These are phyloP conservation scores for Pichia sp. DNA, from an alignment of 1,139 yeast genomes.

Conservation along the genomic window DNA sequence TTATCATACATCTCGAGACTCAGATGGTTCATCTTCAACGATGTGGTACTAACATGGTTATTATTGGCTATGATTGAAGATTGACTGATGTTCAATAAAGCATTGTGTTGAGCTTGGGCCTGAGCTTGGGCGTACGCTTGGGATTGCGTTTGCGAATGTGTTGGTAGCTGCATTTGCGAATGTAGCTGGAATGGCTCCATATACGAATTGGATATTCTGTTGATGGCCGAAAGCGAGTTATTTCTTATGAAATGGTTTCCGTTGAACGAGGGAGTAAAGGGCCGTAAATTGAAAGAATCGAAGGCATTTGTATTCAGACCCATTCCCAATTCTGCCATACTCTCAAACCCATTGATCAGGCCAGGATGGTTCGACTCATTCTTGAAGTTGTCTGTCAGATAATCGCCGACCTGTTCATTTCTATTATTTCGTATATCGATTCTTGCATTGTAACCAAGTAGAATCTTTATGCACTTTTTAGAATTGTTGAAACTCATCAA, in stretches of 20 bases:
- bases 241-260: background rate
- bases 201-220: conserved; percentile 4
- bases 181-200: conserved; percentile 14
- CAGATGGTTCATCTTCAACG: conserved; percentile 43
- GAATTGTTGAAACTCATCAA: conserved; percentile 74
- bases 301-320: conserved; percentile 8
- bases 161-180: background rate
- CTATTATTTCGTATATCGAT: conserved; percentile 67
- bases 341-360: conserved; percentile 1
- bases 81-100: conserved; percentile 6
- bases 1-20: conserved; percentile 42
- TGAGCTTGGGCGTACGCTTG: background rate
- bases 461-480: conserved; percentile 66
- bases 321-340: background rate
- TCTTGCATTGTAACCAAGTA: conserved; percentile 68
- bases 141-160: background rate
- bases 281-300: conserved; percentile 17
- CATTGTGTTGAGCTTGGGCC: background rate
- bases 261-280: conserved; percentile 16
- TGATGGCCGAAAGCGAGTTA: background rate
- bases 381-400: conserved; percentile 43
- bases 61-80: background rate
- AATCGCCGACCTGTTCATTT: conserved; percentile 73
- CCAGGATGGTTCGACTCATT: conserved; percentile 17
- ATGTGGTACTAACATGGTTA: conserved; percentile 12